Conservation (phyloP, 371 early-diverging fungal genomes). For the Sporodiniella umbellata region DNA sequence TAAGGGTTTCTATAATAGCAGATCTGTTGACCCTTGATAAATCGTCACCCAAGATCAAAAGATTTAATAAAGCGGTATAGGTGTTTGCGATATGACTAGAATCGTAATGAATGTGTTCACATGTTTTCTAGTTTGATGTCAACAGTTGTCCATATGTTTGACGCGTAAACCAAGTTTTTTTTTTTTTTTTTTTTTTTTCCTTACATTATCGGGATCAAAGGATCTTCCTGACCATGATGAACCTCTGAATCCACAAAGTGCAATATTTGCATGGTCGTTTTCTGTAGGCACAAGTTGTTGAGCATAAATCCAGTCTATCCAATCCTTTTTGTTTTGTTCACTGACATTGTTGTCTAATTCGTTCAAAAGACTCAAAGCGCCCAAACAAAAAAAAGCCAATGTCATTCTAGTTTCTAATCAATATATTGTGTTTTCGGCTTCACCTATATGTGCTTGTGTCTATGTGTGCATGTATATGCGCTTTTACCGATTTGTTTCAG, state of each 20-base stretch:
- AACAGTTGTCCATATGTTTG: no score
- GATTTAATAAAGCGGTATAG: conserved; percentile 80
- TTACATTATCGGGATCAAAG: conserved; percentile 49
- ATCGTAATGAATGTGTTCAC: conserved; percentile 44
- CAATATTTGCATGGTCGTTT: conserved; percentile 27
- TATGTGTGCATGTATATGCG: not conserved
- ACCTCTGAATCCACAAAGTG: conserved; percentile 64
- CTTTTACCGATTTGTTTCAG: conserved; percentile 78
- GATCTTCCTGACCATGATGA: conserved; percentile 65
- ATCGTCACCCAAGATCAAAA: conserved; percentile 88
- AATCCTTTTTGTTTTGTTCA: conserved; percentile 53
- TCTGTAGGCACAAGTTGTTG: conserved; percentile 71
- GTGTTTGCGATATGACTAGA: conserved; percentile 86
- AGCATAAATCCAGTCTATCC: conserved; percentile 96
- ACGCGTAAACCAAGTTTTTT: no score
- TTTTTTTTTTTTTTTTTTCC: conserved; percentile 4
- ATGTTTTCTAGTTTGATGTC: conserved; percentile 24
- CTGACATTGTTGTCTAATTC: conserved; percentile 54
- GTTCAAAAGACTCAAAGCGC: conserved; percentile 77
- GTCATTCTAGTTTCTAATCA: conserved; percentile 67
- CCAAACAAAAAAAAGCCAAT: conserved; percentile 77
- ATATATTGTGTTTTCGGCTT: no score
- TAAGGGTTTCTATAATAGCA: conserved; percentile 60
- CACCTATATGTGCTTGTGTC: not conserved
- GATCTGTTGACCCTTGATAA: conserved; percentile 75